phyloP scores from a whole-genome alignment of 2,329 filamentous ascomycete species.

The Canariomyces notabilis region DNA sequence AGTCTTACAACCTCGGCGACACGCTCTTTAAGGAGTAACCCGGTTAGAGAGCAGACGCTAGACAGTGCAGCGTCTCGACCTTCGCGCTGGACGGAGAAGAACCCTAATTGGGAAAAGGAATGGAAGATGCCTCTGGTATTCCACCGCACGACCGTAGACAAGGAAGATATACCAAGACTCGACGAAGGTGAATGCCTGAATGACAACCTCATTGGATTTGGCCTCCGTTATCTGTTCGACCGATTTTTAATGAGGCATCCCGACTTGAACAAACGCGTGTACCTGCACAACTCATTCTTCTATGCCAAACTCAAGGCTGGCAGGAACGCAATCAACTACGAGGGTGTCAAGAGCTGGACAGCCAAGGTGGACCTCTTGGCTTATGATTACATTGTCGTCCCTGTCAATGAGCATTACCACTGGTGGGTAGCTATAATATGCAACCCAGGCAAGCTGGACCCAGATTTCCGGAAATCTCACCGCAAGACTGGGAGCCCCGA shows the following conservation, averaged over 20 bases:
- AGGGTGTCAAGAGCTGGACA: conserved; percentile 83
- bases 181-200: conserved; percentile 86
- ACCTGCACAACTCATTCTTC: conserved; percentile 93
- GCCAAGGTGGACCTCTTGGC: conserved; percentile 75
- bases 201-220: conserved; percentile 88
- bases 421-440: conserved; percentile 97
- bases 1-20: background rate
- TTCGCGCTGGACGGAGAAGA: conserved; percentile 44
- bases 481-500: background rate
- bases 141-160: conserved; percentile 62
- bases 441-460: conserved; percentile 66
- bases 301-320: conserved; percentile 68
- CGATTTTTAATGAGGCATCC: conserved; percentile 51
- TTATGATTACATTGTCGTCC: conserved; percentile 85
- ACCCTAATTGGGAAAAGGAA: conserved; percentile 46
- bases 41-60: background rate
- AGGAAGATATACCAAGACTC: conserved; percentile 68
- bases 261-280: conserved; percentile 59
- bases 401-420: conserved; percentile 80
- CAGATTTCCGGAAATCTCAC: conserved; percentile 9
- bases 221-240: conserved; percentile 68
- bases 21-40: conserved; percentile 11
- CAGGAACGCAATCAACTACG: conserved; percentile 68
- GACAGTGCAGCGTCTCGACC: background rate
- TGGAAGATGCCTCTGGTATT: conserved; percentile 60